These are phyloP conservation scores for Lasiodiplodia sp. DNA, from an alignment of 2,329 filamentous ascomycete species.

Conservation along the genomic window DNA sequence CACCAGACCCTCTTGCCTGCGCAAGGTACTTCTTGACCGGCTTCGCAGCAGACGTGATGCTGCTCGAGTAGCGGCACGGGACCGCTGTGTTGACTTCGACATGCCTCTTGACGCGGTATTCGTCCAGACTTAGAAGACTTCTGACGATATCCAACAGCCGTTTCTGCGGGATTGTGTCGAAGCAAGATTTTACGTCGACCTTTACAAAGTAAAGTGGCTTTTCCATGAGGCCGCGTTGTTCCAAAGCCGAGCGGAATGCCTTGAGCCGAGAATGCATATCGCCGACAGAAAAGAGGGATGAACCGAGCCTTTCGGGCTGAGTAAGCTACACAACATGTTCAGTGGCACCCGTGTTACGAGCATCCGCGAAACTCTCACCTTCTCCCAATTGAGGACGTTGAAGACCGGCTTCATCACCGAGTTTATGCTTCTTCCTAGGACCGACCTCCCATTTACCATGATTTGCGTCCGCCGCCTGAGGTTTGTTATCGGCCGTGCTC, in stretches of 20 bases:
- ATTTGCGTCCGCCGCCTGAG: slow-evolving; percentile 70
- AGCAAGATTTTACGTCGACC: slow-evolving; percentile 88
- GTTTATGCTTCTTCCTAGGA: slow-evolving; percentile 73
- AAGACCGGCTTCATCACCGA: slow-evolving; percentile 75
- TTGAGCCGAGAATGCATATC: slow-evolving; percentile 81
- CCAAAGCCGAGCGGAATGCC: slow-evolving; percentile 66
- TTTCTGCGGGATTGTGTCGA: slow-evolving; percentile 91
- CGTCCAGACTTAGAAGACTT: slow-evolving; percentile 61
- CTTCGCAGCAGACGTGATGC: slow-evolving; percentile 34
- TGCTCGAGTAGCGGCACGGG: slow-evolving; percentile 40
- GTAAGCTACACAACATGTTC: slow-evolving; percentile 36
- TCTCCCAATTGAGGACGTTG: slow-evolving; percentile 80
- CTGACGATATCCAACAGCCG: slow-evolving; percentile 73
- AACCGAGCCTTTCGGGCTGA: slow-evolving; percentile 69
- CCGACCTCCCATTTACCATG: slow-evolving; percentile 59
- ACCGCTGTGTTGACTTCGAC: slow-evolving; percentile 69
- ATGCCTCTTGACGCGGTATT: slow-evolving; percentile 78
- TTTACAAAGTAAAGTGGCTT: slow-evolving; percentile 83
- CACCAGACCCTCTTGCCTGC: slow-evolving; percentile 44
- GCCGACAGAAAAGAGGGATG: slow-evolving; percentile 79
- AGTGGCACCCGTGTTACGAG: neutral
- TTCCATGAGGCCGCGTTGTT: slow-evolving; percentile 41
- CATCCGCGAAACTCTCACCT: slow-evolving; percentile 53
- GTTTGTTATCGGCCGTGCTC: slow-evolving; percentile 87
- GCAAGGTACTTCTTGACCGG: slow-evolving; percentile 51